These are phyloP conservation scores for Diplocarpon mali DNA, from an alignment of 2,329 filamentous ascomycete genomes.

Conservation along the genomic window DNA sequence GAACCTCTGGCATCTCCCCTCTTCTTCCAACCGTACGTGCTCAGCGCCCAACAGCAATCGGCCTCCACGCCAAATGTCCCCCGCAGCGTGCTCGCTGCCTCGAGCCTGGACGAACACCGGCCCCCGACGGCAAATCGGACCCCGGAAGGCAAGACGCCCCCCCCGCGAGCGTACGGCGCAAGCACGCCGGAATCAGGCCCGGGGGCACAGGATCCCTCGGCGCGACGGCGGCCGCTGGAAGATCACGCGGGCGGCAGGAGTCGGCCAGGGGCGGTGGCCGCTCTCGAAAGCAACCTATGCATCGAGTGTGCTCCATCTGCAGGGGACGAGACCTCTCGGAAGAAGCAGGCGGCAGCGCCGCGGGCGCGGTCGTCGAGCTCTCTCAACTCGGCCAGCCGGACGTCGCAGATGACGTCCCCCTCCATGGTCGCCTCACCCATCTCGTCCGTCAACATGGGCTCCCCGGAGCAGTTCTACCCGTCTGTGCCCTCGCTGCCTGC, in stretches of 20 bases:
- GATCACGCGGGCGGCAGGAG: slow-evolving; percentile 28
- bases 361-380: slow-evolving; percentile 24
- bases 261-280: slow-evolving; percentile 14
- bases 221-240: slow-evolving; percentile 27
- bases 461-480: slow-evolving; percentile 32
- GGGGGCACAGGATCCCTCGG: slow-evolving; percentile 27
- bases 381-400: slow-evolving; percentile 30
- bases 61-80: slow-evolving; percentile 21
- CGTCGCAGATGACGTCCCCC: slow-evolving; percentile 27
- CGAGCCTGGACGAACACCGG: slow-evolving; percentile 32
- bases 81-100: slow-evolving; percentile 18
- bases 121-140: slow-evolving; percentile 38
- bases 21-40: slow-evolving; percentile 23
- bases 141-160: slow-evolving; percentile 30
- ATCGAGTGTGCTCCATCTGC: slow-evolving; percentile 36
- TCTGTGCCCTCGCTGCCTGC: slow-evolving; percentile 55
- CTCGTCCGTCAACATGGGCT: slow-evolving; percentile 38
- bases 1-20: slow-evolving; percentile 21
- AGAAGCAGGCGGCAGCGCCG: slow-evolving; percentile 15
- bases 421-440: slow-evolving; percentile 24
- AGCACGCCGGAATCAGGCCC: slow-evolving; percentile 33
- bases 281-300: slow-evolving; percentile 21
- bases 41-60: slow-evolving; percentile 19
- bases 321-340: slow-evolving; percentile 30
- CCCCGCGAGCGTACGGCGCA: slow-evolving; percentile 29